phyloP scores from a whole-genome alignment of 129 eudicot genomes.

The Smallanthus sonchifolius region DNA sequence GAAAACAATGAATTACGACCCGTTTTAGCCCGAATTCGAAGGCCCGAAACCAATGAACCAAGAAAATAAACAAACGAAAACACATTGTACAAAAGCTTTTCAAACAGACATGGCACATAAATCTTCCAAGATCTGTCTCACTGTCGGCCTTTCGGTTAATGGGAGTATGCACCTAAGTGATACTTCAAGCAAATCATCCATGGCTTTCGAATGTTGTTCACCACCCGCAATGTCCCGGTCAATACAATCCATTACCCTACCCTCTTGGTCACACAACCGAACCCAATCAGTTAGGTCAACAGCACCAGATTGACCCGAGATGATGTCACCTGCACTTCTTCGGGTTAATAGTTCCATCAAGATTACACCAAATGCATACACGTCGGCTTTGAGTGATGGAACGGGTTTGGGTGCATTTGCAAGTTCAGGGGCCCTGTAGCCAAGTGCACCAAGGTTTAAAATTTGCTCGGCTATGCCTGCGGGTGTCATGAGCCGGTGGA shows the following conservation, averaged over 20 bases:
- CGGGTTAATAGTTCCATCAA: conserved; percentile 89
- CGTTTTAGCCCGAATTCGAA: conserved; percentile 31
- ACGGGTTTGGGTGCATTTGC: conserved; percentile 57
- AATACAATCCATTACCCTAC: conserved; percentile 86
- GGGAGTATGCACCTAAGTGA: conserved; percentile 90
- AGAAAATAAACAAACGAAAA: conserved; percentile 29
- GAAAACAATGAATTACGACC: conserved; percentile 34
- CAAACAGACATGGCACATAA: conserved; percentile 71
- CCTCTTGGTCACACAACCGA: conserved; percentile 81
- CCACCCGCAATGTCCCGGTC: conserved; percentile 79
- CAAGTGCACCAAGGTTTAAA: conserved; percentile 90
- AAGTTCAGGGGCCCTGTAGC: conserved; percentile 97
- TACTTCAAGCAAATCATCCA: conserved; percentile 87
- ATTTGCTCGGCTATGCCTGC: conserved; percentile 92
- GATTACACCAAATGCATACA: conserved; percentile 91
- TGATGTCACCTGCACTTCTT: conserved; percentile 97
- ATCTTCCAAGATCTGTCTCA: conserved; percentile 81
- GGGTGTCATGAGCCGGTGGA: conserved; percentile 93
- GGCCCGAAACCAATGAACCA: conserved; percentile 36
- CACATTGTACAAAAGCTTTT: conserved; percentile 40
- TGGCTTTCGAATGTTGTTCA: conserved; percentile 64
- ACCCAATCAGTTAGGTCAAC: conserved; percentile 98
- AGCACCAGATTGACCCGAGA: conserved; percentile 91
- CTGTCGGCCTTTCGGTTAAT: conserved; percentile 85
- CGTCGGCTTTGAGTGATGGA: conserved; percentile 82